A percentile compares a stretch with the other conserved stretches of the same genome.
phyloP scores from a whole-genome alignment of 148 eudicot genomes.

The Talinum fruticosum region DNA sequence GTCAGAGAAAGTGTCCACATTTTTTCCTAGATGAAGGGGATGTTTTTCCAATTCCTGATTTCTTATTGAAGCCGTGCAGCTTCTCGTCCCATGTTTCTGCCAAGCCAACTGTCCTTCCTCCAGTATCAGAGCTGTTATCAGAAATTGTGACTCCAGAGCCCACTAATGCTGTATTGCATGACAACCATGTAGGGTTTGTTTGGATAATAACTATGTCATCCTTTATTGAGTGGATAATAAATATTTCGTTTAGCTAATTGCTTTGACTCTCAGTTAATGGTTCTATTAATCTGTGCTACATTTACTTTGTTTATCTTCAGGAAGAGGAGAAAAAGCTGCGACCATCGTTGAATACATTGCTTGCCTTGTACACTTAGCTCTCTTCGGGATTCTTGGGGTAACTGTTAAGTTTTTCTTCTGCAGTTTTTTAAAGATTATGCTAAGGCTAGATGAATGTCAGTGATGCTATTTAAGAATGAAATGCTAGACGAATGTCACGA shows the following conservation, averaged over 20 bases:
- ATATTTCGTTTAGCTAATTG: background rate
- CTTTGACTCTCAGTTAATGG: background rate
- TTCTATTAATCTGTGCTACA: background rate
- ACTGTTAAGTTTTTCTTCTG: background rate
- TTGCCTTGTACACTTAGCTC: slow-evolving; percentile 51
- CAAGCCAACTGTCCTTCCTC: slow-evolving; percentile 10
- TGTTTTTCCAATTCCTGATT: slow-evolving; percentile 42
- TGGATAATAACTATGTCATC: background rate
- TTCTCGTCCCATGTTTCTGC: slow-evolving; percentile 22
- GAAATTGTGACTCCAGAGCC: slow-evolving; percentile 41
- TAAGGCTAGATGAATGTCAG: too few relatives aligned
- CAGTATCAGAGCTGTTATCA: slow-evolving; percentile 25
- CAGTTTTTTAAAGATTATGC: too few relatives aligned
- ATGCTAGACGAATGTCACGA: too few relatives aligned
- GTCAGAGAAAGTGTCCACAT: slow-evolving; percentile 35
- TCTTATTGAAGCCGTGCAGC: slow-evolving; percentile 16
- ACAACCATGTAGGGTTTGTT: slow-evolving; percentile 44
- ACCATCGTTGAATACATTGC: slow-evolving; percentile 44
- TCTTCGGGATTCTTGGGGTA: slow-evolving; percentile 53
- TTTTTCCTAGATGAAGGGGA: slow-evolving; percentile 40
- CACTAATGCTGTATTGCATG: slow-evolving; percentile 32
- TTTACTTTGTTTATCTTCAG: slow-evolving; percentile 31
- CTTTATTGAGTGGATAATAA: background rate
- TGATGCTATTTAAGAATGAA: too few relatives aligned
- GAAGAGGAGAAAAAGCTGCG: slow-evolving; percentile 36